These are phyloP conservation scores for Podospora didyma DNA, from an alignment of 495 filamentous ascomycete species.

Conservation along the genomic window DNA sequence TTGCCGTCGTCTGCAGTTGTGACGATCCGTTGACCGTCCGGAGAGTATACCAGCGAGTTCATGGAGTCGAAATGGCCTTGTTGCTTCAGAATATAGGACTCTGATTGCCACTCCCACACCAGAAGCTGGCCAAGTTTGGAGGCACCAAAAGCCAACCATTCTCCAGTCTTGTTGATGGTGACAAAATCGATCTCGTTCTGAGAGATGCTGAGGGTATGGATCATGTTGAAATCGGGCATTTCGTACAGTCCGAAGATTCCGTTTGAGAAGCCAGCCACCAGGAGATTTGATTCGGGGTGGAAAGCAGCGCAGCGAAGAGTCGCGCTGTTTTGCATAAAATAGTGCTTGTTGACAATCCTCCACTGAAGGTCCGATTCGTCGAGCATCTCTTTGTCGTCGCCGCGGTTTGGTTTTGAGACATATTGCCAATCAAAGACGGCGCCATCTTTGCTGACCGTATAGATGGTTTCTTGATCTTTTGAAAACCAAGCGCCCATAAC, in stretches of 20 bases:
- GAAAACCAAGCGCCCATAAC: constrained; percentile 91
- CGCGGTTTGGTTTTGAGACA: constrained; percentile 48
- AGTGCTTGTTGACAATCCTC: constrained; percentile 83
- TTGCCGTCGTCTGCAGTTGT: constrained; percentile 95
- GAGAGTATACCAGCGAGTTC: constrained; percentile 89
- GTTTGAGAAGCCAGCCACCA: constrained; percentile 92
- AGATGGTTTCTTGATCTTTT: constrained; percentile 73
- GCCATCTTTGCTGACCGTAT: constrained; percentile 56
- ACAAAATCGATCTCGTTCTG: constrained; percentile 94
- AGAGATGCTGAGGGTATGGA: constrained; percentile 87
- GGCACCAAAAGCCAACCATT: constrained; percentile 98
- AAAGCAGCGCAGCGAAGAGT: constrained; percentile 85
- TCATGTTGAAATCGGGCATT: constrained; percentile 92
- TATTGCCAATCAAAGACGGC: constrained; percentile 66
- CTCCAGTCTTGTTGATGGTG: constrained; percentile 85
- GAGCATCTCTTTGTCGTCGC: constrained; percentile 56
- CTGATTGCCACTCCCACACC: constrained; percentile 99
- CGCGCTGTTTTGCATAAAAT: constrained; percentile 86
- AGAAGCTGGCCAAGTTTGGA: constrained; percentile 90
- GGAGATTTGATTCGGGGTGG: constrained; percentile 76
- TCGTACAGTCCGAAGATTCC: constrained; percentile 93
- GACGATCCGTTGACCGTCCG: constrained; percentile 86
- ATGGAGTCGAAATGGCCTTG: constrained; percentile 97
- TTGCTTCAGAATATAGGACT: constrained; percentile 98
- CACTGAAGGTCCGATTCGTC: constrained; percentile 60